Conservation (phyloP, 2,329 filamentous ascomycete genomes). For the Ambrosiella beaveri region DNA sequence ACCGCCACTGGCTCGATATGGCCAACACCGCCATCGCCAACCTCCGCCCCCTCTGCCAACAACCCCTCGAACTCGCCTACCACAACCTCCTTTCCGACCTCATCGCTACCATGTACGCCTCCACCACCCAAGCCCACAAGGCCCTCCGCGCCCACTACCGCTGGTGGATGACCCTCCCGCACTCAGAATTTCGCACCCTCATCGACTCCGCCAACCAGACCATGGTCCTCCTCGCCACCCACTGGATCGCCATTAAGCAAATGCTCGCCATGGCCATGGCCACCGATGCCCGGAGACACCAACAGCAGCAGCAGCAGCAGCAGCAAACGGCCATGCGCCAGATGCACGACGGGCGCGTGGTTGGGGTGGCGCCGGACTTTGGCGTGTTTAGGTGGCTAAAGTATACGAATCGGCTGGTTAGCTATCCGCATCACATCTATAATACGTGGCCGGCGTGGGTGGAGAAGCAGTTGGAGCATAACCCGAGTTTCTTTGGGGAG, state of each 20-base stretch:
- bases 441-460: constrained; percentile 40
- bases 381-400: constrained; percentile 34
- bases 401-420: constrained; percentile 31
- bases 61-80: constrained; percentile 29
- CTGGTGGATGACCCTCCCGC: constrained; percentile 42
- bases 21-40: constrained; percentile 27
- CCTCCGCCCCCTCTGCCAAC: constrained; percentile 27
- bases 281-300: constrained; percentile 18
- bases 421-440: constrained; percentile 26
- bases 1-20: constrained; percentile 27
- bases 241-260: constrained; percentile 32
- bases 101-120: constrained; percentile 33
- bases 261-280: constrained; percentile 25
- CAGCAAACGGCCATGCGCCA: background rate
- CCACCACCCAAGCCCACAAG: constrained; percentile 30
- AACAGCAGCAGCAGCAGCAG: background rate
- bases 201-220: constrained; percentile 30
- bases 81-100: constrained; percentile 28
- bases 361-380: constrained; percentile 19
- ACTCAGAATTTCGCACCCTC: constrained; percentile 32
- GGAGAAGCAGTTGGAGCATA: constrained; percentile 29
- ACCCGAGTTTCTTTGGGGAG: constrained; percentile 27
- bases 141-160: constrained; percentile 32
- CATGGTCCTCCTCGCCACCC: constrained; percentile 30
- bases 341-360: background rate